Evolutionary conservation across 2,329 filamentous ascomycete species (phyloP).

Genomic region (Xylariaceae sp.): DNA sequence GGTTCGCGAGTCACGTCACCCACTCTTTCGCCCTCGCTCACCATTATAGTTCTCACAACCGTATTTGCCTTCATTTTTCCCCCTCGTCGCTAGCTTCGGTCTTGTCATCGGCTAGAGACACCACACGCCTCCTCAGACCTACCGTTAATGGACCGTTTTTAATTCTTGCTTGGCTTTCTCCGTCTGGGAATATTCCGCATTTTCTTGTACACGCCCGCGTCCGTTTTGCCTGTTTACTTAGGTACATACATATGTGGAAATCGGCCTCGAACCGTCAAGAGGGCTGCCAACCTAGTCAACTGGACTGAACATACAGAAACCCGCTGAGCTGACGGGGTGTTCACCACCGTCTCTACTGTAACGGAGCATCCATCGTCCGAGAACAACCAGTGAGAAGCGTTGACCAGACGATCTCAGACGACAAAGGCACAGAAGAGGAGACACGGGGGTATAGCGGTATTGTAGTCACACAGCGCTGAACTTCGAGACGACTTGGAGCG

Average conservation of each 20-base stretch:
- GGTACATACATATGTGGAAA: slow-evolving; percentile 14
- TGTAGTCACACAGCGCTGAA: slow-evolving; percentile 29
- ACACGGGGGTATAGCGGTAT: slow-evolving; percentile 20
- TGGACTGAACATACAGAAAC: slow-evolving; percentile 9
- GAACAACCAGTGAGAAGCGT: slow-evolving; percentile 1
- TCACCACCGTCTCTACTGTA: slow-evolving; percentile 12
- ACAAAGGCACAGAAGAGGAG: slow-evolving; percentile 20
- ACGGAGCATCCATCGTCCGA: background rate
- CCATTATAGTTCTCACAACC: slow-evolving; percentile 23
- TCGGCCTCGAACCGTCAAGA: slow-evolving; percentile 14
- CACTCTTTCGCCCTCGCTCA: slow-evolving; percentile 25
- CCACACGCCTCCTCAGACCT: slow-evolving; percentile 11
- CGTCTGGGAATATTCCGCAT: slow-evolving; percentile 13
- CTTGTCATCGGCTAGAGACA: slow-evolving; percentile 17
- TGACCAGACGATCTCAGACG: slow-evolving; percentile 5
- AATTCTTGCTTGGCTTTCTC: slow-evolving; percentile 22
- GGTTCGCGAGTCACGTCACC: slow-evolving; percentile 23
- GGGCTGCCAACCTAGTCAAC: slow-evolving; percentile 23
- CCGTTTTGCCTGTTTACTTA: slow-evolving; percentile 11
- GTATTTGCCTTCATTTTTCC: slow-evolving; percentile 22
- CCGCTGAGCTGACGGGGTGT: slow-evolving; percentile 10
- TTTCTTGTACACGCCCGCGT: slow-evolving; percentile 28
- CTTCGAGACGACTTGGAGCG: slow-evolving; percentile 22
- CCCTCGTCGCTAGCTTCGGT: slow-evolving; percentile 23
- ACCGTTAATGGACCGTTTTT: slow-evolving; percentile 15